Base-by-base conservation (phyloP, 768 basidiomycete genomes). In the Trametes elegans region DNA sequence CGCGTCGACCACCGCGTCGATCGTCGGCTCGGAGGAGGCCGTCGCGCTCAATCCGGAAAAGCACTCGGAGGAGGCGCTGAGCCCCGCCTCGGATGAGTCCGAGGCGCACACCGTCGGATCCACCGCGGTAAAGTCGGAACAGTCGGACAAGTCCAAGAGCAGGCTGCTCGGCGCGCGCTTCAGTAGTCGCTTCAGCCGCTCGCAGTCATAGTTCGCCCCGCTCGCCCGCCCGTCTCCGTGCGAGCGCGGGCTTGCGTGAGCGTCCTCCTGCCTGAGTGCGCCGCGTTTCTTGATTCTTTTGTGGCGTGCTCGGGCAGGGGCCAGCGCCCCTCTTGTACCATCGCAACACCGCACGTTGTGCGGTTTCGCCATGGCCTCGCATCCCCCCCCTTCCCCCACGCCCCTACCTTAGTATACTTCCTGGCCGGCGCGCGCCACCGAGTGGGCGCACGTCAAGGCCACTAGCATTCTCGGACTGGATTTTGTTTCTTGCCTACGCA, bases 141-240 rank as follows among this genome's bases (percentile, higher is more conserved):
- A n/a, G n/a, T n/a, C n/a, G n/a, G n/a, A n/a, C n/a, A 26, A 23
- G 9, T 7, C 26, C 11, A 53, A 43, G 23, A 34, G 23, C 11
- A 53, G 51, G 34, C 52, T 58, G 18, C 32, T 58, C 32, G 49
- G 41, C 21, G 53, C 50, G 28, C 57, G 57, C 3, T 58, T 58
- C 46, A 53, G 41, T 16, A 58, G 57, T 28, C 57, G 57, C 3
- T 58, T 58, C 46, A 58, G 57, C 39, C 21, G 18, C 18, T 46
- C 56, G 3, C 52, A 23, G 31, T 8, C 8, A 7, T 5, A 14
- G 8, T 26, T 13, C 29, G 24, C 5, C 23, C 23, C 9, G 7
- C 14, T 24, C 9, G 26, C 16, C 29, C 4, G 21, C 41, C 24
- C 26, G 26, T 27, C 13, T 26, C 23, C 24, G 16, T n/a, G 10